Conservation (phyloP, 208 protist genomes). For the Acanthamoeba culbertsoni region DNA sequence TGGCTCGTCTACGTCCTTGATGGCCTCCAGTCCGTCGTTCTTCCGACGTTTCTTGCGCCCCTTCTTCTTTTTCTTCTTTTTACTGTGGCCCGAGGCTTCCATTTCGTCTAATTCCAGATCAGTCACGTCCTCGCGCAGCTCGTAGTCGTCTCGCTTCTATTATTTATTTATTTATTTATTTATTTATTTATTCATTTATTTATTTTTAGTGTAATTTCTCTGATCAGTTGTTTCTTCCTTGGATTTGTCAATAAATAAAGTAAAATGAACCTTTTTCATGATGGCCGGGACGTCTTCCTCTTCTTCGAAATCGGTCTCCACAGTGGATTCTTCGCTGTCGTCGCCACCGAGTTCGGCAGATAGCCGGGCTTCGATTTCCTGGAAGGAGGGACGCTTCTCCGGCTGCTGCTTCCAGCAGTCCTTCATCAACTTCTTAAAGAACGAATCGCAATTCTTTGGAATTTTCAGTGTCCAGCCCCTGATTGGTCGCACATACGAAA, state of each 20-base stretch:
- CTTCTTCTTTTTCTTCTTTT: neutral
- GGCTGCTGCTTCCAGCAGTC: conserved; percentile 46
- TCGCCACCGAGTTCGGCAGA: neutral
- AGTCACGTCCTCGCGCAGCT: neutral
- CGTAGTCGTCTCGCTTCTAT: conserved; percentile 12
- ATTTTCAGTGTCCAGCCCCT: conserved; percentile 50
- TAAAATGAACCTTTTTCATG: neutral
- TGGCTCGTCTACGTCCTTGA: no score
- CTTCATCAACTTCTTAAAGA: conserved; percentile 5
- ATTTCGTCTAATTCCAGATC: neutral
- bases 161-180: neutral
- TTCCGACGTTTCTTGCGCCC: neutral
- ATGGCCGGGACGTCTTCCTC: neutral
- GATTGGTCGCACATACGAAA: neutral
- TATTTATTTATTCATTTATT: neutral
- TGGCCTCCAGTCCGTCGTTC: neutral
- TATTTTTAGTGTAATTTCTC: neutral
- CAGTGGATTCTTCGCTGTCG: neutral
- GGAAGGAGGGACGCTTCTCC: conserved; percentile 27
- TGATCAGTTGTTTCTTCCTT: no score
- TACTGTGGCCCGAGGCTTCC: neutral
- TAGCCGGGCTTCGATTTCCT: conserved; percentile 23
- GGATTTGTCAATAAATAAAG: no score
- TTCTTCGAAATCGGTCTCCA: neutral
- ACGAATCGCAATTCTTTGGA: conserved; percentile 44